Conservation (phyloP, 1,284 basidiomycete genomes). For the Apiotrichum akiyoshidainum region DNA sequence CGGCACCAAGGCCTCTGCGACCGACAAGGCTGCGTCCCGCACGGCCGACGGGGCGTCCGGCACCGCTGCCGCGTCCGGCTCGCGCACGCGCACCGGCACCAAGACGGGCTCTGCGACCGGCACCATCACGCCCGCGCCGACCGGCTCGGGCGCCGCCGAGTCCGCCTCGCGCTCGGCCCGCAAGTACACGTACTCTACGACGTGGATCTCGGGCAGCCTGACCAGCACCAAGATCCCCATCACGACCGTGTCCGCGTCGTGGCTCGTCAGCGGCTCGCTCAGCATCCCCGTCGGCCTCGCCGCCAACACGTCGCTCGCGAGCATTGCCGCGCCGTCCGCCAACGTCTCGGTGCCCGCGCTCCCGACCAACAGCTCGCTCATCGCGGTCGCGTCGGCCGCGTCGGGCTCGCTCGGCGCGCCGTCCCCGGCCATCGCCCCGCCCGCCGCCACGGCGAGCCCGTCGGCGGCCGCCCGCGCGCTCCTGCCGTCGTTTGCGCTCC, state of each 20-base stretch:
- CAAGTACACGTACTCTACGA: background rate
- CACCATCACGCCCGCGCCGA: background rate
- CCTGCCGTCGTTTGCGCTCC: no score
- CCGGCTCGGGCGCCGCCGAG: no score
- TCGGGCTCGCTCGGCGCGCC: background rate
- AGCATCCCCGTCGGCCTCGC: background rate
- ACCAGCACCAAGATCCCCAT: background rate
- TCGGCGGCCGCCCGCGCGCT: no score
- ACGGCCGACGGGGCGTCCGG: background rate
- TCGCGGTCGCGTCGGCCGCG: background rate
- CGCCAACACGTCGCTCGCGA: background rate
- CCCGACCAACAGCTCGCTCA: background rate
- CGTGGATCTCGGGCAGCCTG: background rate
- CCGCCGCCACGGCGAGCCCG: no score
- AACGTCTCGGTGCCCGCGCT: background rate
- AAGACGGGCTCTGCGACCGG: background rate
- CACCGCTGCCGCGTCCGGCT: no score
- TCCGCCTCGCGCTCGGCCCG: background rate
- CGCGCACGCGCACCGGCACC: background rate
- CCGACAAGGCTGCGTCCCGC: no score
- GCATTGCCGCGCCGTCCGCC: background rate
- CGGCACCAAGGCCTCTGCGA: background rate
- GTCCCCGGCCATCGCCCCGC: background rate
- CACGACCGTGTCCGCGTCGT: background rate
- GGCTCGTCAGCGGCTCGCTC: background rate